Base-by-base conservation (phyloP, 2,329 filamentous ascomycete genomes). In the Epicoccum nigrum region DNA sequence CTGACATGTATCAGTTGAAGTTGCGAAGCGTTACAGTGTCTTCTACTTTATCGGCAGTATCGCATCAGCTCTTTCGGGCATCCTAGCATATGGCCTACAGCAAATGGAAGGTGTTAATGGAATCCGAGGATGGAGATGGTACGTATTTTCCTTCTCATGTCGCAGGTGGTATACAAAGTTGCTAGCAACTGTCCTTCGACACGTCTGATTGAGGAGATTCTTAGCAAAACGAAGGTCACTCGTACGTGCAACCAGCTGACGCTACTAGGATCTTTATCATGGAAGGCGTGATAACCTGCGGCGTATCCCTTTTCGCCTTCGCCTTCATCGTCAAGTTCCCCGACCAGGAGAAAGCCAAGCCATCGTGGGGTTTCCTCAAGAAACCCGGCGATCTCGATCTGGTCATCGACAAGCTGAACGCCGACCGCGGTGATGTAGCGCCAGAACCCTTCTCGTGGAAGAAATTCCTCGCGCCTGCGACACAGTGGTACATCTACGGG, bases 201-300 rank as follows among this genome's bases (percentile, higher is more conserved):
- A n/a, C n/a, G n/a, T n/a, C n/a, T n/a, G n/a, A n/a, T n/a, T n/a
- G n/a, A n/a, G n/a, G n/a, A n/a, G n/a, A n/a, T n/a, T n/a, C n/a
- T n/a, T n/a, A n/a, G n/a, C n/a, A n/a, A n/a, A n/a, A n/a, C n/a
- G n/a, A n/a, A n/a, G n/a, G n/a, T n/a, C n/a, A n/a, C n/a, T n/a
- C n/a, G n/a, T n/a, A n/a, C n/a, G n/a, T n/a, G n/a, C n/a, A n/a
- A n/a, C n/a, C n/a, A n/a, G n/a, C n/a, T n/a, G n/a, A n/a, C n/a
- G n/a, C n/a, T n/a, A n/a, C n/a, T n/a, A 62, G 58, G 62, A 65
- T 65, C 38, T 64, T 65, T 55, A 64, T 64, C 40, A 62, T 65
- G 46, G 60, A 65, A 45, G 60, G 63, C 3, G 54, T 64, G 0
- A 61, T 62, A 7, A 65, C 63, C 6, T 56, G 53, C 19, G 57